Conservation (phyloP, 352 stramenopile species). For the Saprolegnia diclina region DNA sequence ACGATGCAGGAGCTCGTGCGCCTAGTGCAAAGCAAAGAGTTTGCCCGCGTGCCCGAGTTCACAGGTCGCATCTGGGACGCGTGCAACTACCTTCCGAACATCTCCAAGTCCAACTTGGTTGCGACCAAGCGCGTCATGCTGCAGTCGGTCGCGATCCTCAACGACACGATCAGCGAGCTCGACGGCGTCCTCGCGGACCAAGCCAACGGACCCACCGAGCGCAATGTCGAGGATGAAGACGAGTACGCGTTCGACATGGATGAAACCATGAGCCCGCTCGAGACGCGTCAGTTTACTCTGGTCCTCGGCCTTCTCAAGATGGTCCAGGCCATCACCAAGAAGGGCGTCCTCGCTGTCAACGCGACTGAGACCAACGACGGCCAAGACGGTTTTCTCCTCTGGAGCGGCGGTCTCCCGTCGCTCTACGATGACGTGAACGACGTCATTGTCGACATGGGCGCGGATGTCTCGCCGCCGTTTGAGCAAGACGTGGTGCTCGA, state of each 20-base stretch:
- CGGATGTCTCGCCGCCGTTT: slow-evolving; percentile 71
- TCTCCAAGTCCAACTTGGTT: slow-evolving; percentile 83
- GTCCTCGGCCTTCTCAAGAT: slow-evolving; percentile 67
- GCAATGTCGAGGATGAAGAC: slow-evolving; percentile 55
- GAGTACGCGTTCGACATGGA: slow-evolving; percentile 74
- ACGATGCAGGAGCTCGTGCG: slow-evolving; percentile 53
- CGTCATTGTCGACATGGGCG: slow-evolving; percentile 72
- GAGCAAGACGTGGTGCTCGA: slow-evolving; percentile 38
- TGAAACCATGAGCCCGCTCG: slow-evolving; percentile 43
- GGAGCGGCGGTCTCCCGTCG: slow-evolving; percentile 60
- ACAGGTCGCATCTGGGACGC: slow-evolving; percentile 81
- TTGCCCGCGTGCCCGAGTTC: slow-evolving; percentile 56
- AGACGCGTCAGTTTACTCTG: slow-evolving; percentile 59
- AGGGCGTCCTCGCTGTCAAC: slow-evolving; percentile 74
- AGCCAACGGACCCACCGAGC: slow-evolving; percentile 31
- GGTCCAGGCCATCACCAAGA: slow-evolving; percentile 69
- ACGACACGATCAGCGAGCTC: slow-evolving; percentile 75
- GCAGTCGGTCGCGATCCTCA: slow-evolving; percentile 76
- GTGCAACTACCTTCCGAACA: slow-evolving; percentile 42
- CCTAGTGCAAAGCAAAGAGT: slow-evolving; percentile 42
- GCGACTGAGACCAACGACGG: slow-evolving; percentile 54
- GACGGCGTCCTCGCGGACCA: slow-evolving; percentile 66
- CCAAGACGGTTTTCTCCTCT: slow-evolving; percentile 55
- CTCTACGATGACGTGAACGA: slow-evolving; percentile 58
- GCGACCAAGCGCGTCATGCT: slow-evolving; percentile 82